Evolutionary conservation across 2,329 filamentous ascomycete genomes (phyloP).

Genomic region (Fusarium illudens): DNA sequence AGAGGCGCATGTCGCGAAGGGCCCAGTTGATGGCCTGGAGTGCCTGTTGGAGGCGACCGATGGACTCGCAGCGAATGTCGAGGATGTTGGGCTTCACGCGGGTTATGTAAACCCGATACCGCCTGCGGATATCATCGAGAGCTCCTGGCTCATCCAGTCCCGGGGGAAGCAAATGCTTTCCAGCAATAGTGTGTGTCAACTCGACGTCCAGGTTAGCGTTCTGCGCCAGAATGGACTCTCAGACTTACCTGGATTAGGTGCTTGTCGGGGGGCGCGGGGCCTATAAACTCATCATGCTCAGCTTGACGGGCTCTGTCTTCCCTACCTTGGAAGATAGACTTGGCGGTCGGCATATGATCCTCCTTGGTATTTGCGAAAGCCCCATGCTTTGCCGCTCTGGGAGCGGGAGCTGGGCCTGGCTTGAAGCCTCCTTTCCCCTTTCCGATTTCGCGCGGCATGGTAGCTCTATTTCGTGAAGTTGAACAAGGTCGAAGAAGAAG

Average conservation of each 20-base stretch:
- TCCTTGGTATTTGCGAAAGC: conserved; percentile 2
- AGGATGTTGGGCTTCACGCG: conserved; percentile 37
- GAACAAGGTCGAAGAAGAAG: neutral
- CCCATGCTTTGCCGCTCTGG: neutral
- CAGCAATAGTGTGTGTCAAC: conserved; percentile 43
- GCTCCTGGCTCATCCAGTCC: conserved; percentile 35
- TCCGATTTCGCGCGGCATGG: conserved; percentile 10
- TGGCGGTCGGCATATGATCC: conserved; percentile 28
- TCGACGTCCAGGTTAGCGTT: neutral
- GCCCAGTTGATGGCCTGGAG: conserved; percentile 43
- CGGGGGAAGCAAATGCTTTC: conserved; percentile 39
- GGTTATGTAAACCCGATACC: conserved; percentile 46
- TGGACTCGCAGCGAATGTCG: conserved; percentile 37
- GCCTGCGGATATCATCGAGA: conserved; percentile 43
- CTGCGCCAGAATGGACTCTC: neutral
- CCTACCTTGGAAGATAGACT: conserved; percentile 32
- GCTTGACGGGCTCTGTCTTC: conserved; percentile 26
- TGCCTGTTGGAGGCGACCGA: conserved; percentile 40
- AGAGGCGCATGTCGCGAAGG: conserved; percentile 46
- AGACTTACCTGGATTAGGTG: conserved; percentile 39
- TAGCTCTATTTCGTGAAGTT: neutral
- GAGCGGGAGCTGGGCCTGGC: neutral
- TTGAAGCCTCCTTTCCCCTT: conserved; percentile 2
- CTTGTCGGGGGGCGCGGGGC: conserved; percentile 33
- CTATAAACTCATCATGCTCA: conserved; percentile 37